These are phyloP conservation scores for Fusarium proliferatum DNA, from an alignment of 2,329 filamentous ascomycete genomes.

Conservation along the genomic window DNA sequence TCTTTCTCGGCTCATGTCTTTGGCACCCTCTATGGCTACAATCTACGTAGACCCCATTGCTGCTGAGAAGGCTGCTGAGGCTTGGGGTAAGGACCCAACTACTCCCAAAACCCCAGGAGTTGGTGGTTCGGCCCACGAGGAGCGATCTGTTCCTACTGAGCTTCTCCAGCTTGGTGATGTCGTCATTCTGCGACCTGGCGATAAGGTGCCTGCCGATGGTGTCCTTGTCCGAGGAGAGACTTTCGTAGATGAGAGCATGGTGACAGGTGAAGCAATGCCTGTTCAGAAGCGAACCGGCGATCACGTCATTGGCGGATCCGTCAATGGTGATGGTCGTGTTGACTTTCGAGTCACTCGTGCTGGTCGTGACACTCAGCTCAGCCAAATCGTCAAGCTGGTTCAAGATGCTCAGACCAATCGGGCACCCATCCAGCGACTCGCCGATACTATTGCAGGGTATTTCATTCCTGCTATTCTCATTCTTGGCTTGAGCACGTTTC, in stretches of 20 bases:
- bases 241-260: constrained; percentile 97
- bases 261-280: constrained; percentile 96
- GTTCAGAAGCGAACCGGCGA: constrained; percentile 88
- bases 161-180: constrained; percentile 94
- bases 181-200: constrained; percentile 90
- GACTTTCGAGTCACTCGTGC: constrained; percentile 94
- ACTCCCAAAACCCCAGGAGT: constrained; percentile 33
- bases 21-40: constrained; percentile 95
- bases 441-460: constrained; percentile 90
- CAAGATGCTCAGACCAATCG: constrained; percentile 96
- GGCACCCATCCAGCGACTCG: constrained; percentile 93
- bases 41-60: constrained; percentile 97
- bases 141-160: constrained; percentile 90
- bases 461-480: constrained; percentile 91
- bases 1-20: constrained; percentile 91
- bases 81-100: constrained; percentile 63
- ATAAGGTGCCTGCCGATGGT: constrained; percentile 96
- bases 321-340: constrained; percentile 91
- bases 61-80: constrained; percentile 87
- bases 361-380: constrained; percentile 94
- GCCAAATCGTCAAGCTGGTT: constrained; percentile 97
- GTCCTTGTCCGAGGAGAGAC: constrained; percentile 88
- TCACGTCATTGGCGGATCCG: constrained; percentile 88
- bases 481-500: constrained; percentile 86
- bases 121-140: constrained; percentile 75